Evolutionary conservation across 345 rosid species (phyloP), one percentile per base, ranked within the genome.

Genomic region (Rhodomyrtus tomentosa): DNA sequence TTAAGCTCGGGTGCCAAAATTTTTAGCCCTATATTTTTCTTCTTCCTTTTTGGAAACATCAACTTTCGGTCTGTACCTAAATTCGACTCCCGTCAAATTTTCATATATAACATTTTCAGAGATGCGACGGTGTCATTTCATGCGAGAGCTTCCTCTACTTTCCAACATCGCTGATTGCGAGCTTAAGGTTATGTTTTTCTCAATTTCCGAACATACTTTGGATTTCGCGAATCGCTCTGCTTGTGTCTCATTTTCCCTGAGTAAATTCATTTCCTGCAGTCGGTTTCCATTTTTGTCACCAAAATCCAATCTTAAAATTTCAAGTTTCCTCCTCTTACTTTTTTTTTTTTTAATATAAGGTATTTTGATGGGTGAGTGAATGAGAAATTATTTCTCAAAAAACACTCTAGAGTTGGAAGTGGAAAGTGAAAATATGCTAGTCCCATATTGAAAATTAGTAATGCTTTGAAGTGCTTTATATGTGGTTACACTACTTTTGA

Each of bases 11-110:
- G 36, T 58, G 20, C 36, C 20, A 58, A 58, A 27, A 27, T 3
- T 27, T 58, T n/a, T n/a, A 0, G 73, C 8, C 7, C 1, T 27
- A 14, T 5, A n/a, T n/a, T n/a, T n/a, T n/a, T n/a, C 5, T 1
- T 58, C 15, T 54, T 50, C 45, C 5, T 55, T 29, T 59, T 29
- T 14, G 16, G 53, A 59, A 15, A 59, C 9, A 1, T 59, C 11
- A 29, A 29, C 7, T 15, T 29, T 62, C 11, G 3, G 11, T 59
- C 1, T 2, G 2, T 0, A 15, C 40, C 40, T 29, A 62, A 32
- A 62, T 32, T 15, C 36, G 74, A 32, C 74, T 62, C 22, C 10
- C 0, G 1, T 53, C 24, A 20, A 20, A 53, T 53, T 53, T 53
- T 10, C 55, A 22, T 20, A 53, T 20, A 20, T 7, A 3, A 53